Conservation (phyloP, 345 rosid species). For the Nasturtium officinale region DNA sequence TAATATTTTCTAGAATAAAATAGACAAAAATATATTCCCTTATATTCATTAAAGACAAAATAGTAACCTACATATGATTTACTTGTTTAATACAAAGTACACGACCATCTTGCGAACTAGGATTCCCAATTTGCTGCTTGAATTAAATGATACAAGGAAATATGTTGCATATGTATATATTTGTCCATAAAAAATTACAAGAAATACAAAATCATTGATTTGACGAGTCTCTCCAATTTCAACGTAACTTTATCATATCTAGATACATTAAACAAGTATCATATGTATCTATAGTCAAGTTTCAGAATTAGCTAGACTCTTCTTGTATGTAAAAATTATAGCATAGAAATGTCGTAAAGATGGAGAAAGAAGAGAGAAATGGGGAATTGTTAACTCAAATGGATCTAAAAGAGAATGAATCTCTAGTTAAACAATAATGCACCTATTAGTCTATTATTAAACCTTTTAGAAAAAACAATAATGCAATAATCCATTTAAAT, state of each 20-base stretch:
- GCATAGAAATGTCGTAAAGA: not conserved
- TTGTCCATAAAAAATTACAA: not conserved
- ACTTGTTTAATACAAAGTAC: slow-evolving; percentile 20
- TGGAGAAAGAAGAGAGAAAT: slow-evolving; percentile 16
- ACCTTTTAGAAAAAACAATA: slow-evolving; percentile 16
- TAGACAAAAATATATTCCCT: slow-evolving; percentile 31
- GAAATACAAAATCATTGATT: not conserved
- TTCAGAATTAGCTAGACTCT: not conserved
- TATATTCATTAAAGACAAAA: slow-evolving; percentile 30
- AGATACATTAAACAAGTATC: not conserved
- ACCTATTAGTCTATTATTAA: no score
- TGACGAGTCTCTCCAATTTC: not conserved
- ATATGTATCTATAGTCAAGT: not conserved
- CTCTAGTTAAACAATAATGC: no score
- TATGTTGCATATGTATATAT: not conserved
- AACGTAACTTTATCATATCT: not conserved
- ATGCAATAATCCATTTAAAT: slow-evolving; percentile 19
- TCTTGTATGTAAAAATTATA: not conserved
- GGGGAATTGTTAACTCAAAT: slow-evolving; percentile 26
- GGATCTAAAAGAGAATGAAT: slow-evolving; percentile 10
- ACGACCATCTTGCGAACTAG: slow-evolving; percentile 4
- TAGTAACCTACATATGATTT: slow-evolving; percentile 19
- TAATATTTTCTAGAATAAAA: slow-evolving; percentile 15
- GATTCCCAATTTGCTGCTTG: not conserved
- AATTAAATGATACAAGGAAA: not conserved